These are phyloP conservation scores for Boletus smithii DNA, from an alignment of 1,284 basidiomycete species.

Conservation along the genomic window DNA sequence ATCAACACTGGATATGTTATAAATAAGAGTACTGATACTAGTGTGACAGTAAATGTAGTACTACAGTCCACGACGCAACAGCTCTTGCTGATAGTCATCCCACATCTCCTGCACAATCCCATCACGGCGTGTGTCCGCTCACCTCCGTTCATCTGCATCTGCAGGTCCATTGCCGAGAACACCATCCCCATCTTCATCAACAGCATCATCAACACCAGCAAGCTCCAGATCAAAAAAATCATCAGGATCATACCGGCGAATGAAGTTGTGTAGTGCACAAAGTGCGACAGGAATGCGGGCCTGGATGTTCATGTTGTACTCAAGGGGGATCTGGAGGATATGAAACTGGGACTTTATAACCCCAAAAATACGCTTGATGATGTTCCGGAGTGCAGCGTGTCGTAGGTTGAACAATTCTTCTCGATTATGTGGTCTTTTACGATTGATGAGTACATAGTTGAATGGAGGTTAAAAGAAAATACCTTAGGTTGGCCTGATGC, in stretches of 20 bases:
- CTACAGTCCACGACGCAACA: neutral
- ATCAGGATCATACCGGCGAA: conserved; percentile 8
- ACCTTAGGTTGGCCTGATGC: neutral
- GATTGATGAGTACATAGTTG: no score
- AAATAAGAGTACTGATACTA: no score
- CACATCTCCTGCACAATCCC: neutral
- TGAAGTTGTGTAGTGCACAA: conserved; percentile 39
- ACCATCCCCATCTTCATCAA: neutral
- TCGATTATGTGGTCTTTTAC: conserved; percentile 8
- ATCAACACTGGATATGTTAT: no score
- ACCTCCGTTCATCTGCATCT: neutral
- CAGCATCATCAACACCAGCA: neutral
- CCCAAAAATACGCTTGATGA: conserved; percentile 43
- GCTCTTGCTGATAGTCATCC: neutral
- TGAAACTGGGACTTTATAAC: conserved; percentile 36
- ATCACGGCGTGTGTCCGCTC: neutral
- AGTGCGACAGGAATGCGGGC: conserved; percentile 31
- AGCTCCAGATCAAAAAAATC: neutral
- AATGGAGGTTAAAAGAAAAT: neutral
- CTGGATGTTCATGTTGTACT: conserved; percentile 38
- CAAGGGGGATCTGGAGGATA: conserved; percentile 25
- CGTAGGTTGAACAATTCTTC: conserved; percentile 43
- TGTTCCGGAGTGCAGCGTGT: conserved; percentile 37
- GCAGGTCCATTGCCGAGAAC: neutral
- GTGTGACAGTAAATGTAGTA: no score